These are phyloP conservation scores for Hypsizygus marmoreus DNA, from an alignment of 768 basidiomycete genomes.

Conservation along the genomic window DNA sequence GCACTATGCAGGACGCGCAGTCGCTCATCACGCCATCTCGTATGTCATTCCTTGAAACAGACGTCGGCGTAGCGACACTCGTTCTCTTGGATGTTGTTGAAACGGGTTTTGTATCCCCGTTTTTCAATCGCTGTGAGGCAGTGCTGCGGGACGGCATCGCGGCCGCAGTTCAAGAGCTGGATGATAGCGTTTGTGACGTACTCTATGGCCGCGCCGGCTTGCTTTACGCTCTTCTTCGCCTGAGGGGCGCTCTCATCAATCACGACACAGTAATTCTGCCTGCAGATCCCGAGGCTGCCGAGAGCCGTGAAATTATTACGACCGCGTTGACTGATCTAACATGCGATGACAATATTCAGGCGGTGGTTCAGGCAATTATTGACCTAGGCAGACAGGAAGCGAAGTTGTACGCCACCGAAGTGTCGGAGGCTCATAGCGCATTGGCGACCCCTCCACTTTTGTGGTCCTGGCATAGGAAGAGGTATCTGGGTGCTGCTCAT, in stretches of 20 bases:
- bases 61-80: slow-evolving; percentile 39
- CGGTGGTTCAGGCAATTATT: slow-evolving; percentile 48
- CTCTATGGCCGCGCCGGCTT: slow-evolving; percentile 62
- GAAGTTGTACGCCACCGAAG: slow-evolving; percentile 28
- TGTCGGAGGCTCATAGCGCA: slow-evolving; percentile 17
- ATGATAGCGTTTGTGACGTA: slow-evolving; percentile 51
- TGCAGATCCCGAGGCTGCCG: slow-evolving; percentile 13
- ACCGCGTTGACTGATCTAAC: slow-evolving; percentile 28
- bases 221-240: slow-evolving; percentile 50
- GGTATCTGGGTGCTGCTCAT: slow-evolving; percentile 60
- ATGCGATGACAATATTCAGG: slow-evolving; percentile 34
- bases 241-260: slow-evolving; percentile 29
- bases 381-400: slow-evolving; percentile 44
- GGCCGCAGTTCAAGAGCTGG: slow-evolving; percentile 9
- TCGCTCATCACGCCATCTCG: slow-evolving; percentile 17
- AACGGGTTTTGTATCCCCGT: slow-evolving; percentile 7
- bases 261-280: not conserved
- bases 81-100: slow-evolving; percentile 31
- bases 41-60: slow-evolving; percentile 43
- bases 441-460: slow-evolving; percentile 44
- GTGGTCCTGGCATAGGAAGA: slow-evolving; percentile 62
- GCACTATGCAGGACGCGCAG: not conserved
- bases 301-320: not conserved
- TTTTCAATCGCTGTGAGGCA: slow-evolving; percentile 22
- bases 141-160: slow-evolving; percentile 16